A percentile compares a stretch with the other conserved stretches of the same genome.
Conservation (phyloP, 192 early-diverging fungal species). For the Gonapodya sp. region DNA sequence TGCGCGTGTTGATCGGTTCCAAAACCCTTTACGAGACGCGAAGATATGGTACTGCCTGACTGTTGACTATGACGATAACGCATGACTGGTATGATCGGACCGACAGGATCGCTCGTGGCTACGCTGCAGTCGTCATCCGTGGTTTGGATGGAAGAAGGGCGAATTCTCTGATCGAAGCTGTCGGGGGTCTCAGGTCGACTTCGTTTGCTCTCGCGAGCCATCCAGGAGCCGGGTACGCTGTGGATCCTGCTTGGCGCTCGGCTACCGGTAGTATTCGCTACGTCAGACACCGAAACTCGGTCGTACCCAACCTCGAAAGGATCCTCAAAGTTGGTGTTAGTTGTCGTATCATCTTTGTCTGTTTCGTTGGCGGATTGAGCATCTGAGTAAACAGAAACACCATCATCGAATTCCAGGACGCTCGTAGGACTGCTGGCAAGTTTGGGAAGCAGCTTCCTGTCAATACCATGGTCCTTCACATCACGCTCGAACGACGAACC, state of each 20-base stretch:
- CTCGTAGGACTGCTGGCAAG: neutral
- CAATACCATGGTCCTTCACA: neutral
- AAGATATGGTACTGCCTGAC: neutral
- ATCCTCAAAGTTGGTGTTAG: neutral
- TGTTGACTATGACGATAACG: neutral
- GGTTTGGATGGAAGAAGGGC: neutral
- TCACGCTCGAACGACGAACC: slow-evolving; percentile 3
- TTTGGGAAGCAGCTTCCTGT: neutral
- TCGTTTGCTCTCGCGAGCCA: too few relatives aligned
- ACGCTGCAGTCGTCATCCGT: neutral
- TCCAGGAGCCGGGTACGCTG: too few relatives aligned
- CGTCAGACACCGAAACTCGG: neutral
- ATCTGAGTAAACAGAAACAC: neutral
- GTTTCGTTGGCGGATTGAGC: neutral
- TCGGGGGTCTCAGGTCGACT: neutral
- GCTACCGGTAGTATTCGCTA: neutral
- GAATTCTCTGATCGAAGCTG: too few relatives aligned
- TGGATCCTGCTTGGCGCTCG: neutral
- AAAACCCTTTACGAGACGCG: neutral
- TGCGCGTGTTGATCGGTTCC: neutral
- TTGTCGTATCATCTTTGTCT: neutral
- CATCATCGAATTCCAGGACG: slow-evolving; percentile 1
- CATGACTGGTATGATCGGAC: neutral
- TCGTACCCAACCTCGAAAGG: neutral
- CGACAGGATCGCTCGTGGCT: neutral